These are phyloP conservation scores for Silene uniflora DNA, from an alignment of 148 eudicot species.

Conservation along the genomic window DNA sequence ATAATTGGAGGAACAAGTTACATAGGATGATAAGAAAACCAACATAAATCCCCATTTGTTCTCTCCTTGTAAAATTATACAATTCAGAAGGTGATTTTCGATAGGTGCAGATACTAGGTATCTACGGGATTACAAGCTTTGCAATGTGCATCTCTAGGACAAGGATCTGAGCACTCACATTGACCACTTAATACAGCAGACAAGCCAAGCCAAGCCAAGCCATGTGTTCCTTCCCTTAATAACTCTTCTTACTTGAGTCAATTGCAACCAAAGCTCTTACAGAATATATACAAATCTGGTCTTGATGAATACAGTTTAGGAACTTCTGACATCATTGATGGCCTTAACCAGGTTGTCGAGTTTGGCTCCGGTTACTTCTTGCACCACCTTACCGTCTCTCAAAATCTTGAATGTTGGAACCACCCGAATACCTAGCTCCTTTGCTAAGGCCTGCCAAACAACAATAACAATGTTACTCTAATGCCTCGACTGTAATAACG, in stretches of 20 bases:
- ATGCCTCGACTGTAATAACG: too few relatives aligned
- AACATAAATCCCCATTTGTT: background rate
- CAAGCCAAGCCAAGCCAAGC: too few relatives aligned
- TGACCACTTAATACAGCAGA: too few relatives aligned
- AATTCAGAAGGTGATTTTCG: too few relatives aligned
- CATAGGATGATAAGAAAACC: background rate
- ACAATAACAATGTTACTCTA: too few relatives aligned
- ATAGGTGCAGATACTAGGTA: too few relatives aligned
- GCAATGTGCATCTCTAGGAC: conserved; percentile 4
- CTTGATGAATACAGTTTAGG: conserved; percentile 25
- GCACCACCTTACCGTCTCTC: conserved; percentile 57
- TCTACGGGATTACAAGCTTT: background rate
- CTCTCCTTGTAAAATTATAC: background rate
- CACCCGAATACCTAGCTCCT: conserved; percentile 82
- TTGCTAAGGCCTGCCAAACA: conserved; percentile 65
- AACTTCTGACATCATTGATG: conserved; percentile 52
- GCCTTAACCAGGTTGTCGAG: conserved; percentile 61
- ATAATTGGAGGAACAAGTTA: too few relatives aligned
- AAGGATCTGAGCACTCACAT: conserved; percentile 10
- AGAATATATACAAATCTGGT: conserved; percentile 20
- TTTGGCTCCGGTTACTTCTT: conserved; percentile 90
- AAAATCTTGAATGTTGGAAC: conserved; percentile 93
- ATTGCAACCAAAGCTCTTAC: conserved; percentile 17
- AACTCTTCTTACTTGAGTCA: background rate
- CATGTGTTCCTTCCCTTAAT: too few relatives aligned